Percentiles rank a stretch among this genome's conserved stretches.
Conservation (phyloP, 345 rosid genomes). For the Dimocarpus longan region DNA sequence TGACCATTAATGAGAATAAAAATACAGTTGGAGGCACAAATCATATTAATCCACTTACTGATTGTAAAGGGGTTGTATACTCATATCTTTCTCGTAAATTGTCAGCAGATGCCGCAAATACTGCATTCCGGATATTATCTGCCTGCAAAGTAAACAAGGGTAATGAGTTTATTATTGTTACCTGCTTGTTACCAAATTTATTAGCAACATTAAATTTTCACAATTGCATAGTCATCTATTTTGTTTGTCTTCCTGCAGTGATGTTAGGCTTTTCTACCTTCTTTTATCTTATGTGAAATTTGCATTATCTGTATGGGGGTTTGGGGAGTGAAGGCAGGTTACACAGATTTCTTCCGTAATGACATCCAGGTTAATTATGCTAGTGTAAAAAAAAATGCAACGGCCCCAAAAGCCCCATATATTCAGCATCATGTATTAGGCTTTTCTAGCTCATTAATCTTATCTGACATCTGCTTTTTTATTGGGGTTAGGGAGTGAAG, state of each 20-base stretch:
- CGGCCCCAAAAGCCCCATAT: neutral
- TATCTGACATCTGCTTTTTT: neutral
- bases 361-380: too few relatives aligned
- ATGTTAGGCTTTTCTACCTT: neutral
- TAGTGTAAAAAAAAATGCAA: neutral
- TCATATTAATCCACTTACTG: constrained; percentile 55
- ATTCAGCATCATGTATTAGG: neutral
- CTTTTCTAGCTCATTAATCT: neutral
- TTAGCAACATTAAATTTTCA: neutral
- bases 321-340: neutral
- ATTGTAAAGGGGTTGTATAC: constrained; percentile 84
- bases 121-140: constrained; percentile 77
- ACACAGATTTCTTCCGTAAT: neutral
- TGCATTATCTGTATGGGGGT: neutral
- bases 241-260: neutral
- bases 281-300: neutral
- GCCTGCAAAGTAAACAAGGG: constrained; percentile 97
- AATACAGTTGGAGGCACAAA: constrained; percentile 46
- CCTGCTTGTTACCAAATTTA: constrained; percentile 11
- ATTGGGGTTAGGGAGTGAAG: neutral
- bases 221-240: neutral
- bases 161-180: constrained; percentile 23
- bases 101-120: constrained; percentile 59
- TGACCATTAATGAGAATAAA: constrained; percentile 47
- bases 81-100: constrained; percentile 82